phyloP scores from a whole-genome alignment of 495 filamentous ascomycete genomes.

The Penicillium canescens region DNA sequence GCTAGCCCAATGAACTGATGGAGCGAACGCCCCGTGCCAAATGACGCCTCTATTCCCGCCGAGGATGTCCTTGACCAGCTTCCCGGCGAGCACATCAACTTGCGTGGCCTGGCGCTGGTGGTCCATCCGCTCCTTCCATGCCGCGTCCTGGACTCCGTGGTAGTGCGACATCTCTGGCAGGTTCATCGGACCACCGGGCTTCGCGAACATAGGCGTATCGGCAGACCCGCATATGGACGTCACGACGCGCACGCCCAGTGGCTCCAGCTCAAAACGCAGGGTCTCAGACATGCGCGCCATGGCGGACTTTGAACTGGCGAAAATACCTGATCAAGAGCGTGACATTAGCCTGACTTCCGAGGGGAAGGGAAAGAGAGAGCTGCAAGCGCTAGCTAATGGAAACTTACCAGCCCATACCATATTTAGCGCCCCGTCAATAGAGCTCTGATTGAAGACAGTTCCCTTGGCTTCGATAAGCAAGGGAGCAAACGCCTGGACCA shows the following conservation, averaged over 20 bases:
- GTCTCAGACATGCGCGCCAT: constrained; percentile 21
- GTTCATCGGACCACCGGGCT: not conserved
- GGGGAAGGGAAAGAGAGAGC: not conserved
- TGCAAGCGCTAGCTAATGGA: too few relatives aligned
- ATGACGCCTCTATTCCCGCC: not conserved
- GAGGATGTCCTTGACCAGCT: constrained; percentile 13
- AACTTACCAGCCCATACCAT: constrained; percentile 44
- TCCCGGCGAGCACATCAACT: constrained; percentile 4
- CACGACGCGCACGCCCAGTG: constrained; percentile 35
- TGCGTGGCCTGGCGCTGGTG: not conserved
- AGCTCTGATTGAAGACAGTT: too few relatives aligned
- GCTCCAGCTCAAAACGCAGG: constrained; percentile 30
- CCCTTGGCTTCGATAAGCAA: constrained; percentile 26
- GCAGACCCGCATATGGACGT: constrained; percentile 35
- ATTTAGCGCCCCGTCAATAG: constrained; percentile 41
- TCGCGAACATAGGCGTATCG: constrained; percentile 8
- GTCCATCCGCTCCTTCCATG: not conserved
- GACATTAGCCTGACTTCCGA: not conserved
- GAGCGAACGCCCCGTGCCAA: constrained; percentile 1
- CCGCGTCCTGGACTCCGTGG: not conserved
- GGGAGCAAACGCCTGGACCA: constrained; percentile 55
- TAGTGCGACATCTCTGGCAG: constrained; percentile 9
- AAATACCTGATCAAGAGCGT: constrained; percentile 26
- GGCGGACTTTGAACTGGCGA: constrained; percentile 31
- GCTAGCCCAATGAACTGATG: too few relatives aligned